Evolutionary conservation across 2,329 filamentous ascomycete genomes (phyloP).

Genomic region (Cladosporium sp.): DNA sequence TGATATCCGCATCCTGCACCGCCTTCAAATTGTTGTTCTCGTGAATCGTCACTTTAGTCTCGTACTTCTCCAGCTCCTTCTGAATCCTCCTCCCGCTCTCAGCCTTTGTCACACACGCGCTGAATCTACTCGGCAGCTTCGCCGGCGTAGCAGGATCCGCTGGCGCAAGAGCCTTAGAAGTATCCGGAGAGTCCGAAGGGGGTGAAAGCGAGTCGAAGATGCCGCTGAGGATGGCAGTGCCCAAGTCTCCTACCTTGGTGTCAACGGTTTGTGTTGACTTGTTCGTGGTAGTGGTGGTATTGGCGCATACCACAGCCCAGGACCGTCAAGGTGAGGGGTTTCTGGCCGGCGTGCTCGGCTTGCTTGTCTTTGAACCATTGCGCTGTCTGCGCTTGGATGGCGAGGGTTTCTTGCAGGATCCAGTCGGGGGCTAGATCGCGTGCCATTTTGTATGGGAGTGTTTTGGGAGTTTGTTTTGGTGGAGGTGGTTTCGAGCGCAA

Average conservation of each 20-base stretch:
- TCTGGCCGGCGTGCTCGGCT: constrained; percentile 28
- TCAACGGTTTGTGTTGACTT: constrained; percentile 20
- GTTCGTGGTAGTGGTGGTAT: not conserved
- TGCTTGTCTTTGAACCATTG: constrained; percentile 25
- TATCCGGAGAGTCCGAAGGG: constrained; percentile 31
- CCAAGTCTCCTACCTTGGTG: constrained; percentile 68
- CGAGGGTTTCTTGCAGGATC: constrained; percentile 35
- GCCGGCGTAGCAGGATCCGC: constrained; percentile 46
- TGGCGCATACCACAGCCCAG: constrained; percentile 72
- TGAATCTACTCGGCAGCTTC: constrained; percentile 71
- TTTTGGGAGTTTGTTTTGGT: not conserved
- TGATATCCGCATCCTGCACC: constrained; percentile 67
- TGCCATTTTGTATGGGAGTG: constrained; percentile 22
- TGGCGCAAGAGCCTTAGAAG: constrained; percentile 41
- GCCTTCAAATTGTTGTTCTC: constrained; percentile 72
- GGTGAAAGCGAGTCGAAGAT: constrained; percentile 70
- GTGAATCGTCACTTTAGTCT: constrained; percentile 64
- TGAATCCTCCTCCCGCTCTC: constrained; percentile 70
- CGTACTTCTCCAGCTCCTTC: constrained; percentile 65
- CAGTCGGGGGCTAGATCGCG: constrained; percentile 35
- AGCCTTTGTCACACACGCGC: constrained; percentile 75
- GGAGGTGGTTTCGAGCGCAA: not conserved
- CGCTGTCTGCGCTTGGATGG: constrained; percentile 31
- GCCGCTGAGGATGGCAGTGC: constrained; percentile 79
- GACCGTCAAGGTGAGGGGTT: constrained; percentile 70